Evolutionary conservation across 176 grass and related monocot species (phyloP).

Genomic region (Paspalum notatum): DNA sequence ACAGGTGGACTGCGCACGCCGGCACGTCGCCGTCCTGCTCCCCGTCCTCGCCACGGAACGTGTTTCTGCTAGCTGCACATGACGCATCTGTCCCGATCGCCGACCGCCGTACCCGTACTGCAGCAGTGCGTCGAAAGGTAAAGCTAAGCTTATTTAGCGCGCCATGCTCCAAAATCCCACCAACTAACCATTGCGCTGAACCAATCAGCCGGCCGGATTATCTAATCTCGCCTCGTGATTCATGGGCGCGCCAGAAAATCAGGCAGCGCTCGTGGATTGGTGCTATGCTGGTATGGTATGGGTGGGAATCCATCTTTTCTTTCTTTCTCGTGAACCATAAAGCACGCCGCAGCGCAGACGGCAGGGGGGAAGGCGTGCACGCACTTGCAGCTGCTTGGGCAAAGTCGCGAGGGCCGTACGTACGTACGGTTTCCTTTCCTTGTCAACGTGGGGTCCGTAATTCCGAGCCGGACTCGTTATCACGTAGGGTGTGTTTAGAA

Average conservation of each 20-base stretch:
- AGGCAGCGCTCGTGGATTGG: background rate
- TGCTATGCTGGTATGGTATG: background rate
- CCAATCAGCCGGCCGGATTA: no score
- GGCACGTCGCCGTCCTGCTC: constrained; percentile 15
- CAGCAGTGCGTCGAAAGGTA: no score
- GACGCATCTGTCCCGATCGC: background rate
- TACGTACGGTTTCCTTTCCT: background rate
- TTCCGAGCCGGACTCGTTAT: no score
- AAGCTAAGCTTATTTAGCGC: no score
- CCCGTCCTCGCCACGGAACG: background rate
- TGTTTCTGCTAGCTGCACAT: background rate
- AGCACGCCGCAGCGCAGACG: background rate
- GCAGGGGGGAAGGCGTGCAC: constrained; percentile 5
- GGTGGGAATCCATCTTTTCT: constrained; percentile 13
- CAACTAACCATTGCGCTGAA: no score
- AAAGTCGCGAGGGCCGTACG: background rate
- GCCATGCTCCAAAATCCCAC: no score
- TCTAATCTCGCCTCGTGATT: constrained; percentile 1
- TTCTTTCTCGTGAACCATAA: constrained; percentile 24
- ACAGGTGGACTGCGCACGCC: background rate
- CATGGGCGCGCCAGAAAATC: background rate
- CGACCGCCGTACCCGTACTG: no score
- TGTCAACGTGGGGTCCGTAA: background rate
- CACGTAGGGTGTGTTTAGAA: no score
- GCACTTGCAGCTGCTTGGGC: background rate